Evolutionary conservation across 768 basidiomycete genomes (phyloP), one percentile per base, ranked within the genome.

Genomic region (Hysterangium stoloniferum): DNA sequence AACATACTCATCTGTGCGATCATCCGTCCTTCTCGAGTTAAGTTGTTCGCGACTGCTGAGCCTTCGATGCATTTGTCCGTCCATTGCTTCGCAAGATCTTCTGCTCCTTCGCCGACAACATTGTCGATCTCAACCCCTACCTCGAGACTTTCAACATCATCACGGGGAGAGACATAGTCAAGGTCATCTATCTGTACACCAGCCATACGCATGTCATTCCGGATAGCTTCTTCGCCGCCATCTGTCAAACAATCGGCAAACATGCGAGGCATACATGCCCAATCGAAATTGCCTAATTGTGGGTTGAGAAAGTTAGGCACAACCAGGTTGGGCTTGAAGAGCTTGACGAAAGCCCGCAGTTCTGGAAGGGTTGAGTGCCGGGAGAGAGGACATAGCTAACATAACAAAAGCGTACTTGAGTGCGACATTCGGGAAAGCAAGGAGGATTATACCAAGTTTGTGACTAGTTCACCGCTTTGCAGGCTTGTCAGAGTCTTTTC

Each of bases 331-430:
- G 95, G 95, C 17, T 76, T 76, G 66, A 99, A 96, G 15, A 95
- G 73, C 0, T 75, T 68, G 22, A 96, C 89, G 47, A 99, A 84
- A 1, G 70, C 66, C 53, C 82, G 80, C 0, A 99, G 75, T 61
- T 98, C 95, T 0, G 88, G 86, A 4, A 96, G 76, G 0, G 86
- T 75, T 0, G 92, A 95, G 61, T 98, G 95, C 2, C 95, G 79
- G 7, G 80, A 79, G 4, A 98, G 72, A 1, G 91, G 91, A 6
- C 86, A 82, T 7, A 89, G 76, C 90, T 94, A 54, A 3, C 7
- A 24, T 33, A n/a, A 48, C 35, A 43, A 28, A 32, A 4, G 19
- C 43, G 7, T 42, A 33, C 17, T 28, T 32, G 3, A n/a, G 34
- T 32, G 47, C n/a, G 52, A 15, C 3, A 5, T 9, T 22, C 46